Conservation (phyloP, 306 rosid species). For the Benincasa hispida region DNA sequence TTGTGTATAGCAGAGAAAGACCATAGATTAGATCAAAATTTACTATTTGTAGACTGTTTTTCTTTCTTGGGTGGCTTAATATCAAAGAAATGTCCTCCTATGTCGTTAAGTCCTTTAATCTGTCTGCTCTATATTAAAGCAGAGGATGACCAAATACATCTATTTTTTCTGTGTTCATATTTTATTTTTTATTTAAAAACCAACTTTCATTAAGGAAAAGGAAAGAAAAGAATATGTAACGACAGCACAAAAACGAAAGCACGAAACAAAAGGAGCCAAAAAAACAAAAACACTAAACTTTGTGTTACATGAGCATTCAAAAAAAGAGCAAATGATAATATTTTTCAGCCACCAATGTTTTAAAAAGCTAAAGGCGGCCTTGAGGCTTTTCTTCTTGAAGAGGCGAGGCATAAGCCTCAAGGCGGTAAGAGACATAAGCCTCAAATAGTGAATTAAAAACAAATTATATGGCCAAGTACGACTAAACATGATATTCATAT, state of each 20-base stretch:
- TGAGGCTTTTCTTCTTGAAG: too few relatives aligned
- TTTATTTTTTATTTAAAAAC: neutral
- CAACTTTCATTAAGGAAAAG: neutral
- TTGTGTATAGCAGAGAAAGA: neutral
- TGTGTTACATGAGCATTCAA: neutral
- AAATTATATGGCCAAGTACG: too few relatives aligned
- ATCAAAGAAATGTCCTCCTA: neutral
- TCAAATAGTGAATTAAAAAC: too few relatives aligned
- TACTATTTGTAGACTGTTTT: neutral
- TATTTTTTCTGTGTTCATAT: neutral
- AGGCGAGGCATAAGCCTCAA: too few relatives aligned
- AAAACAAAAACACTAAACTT: neutral
- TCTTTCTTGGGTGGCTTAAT: neutral
- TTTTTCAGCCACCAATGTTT: neutral
- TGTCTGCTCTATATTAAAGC: neutral
- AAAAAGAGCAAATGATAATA: neutral
- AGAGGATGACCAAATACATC: neutral
- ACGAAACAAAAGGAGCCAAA: neutral
- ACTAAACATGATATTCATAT: too few relatives aligned
- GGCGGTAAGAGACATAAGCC: too few relatives aligned
- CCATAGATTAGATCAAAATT: neutral
- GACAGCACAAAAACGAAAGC: neutral
- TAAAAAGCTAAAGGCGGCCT: too few relatives aligned
- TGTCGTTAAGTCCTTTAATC: neutral
- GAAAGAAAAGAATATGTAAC: neutral